These are phyloP conservation scores for Apostasia shenzhenica DNA, from an alignment of 106 monocot genomes.

Conservation along the genomic window DNA sequence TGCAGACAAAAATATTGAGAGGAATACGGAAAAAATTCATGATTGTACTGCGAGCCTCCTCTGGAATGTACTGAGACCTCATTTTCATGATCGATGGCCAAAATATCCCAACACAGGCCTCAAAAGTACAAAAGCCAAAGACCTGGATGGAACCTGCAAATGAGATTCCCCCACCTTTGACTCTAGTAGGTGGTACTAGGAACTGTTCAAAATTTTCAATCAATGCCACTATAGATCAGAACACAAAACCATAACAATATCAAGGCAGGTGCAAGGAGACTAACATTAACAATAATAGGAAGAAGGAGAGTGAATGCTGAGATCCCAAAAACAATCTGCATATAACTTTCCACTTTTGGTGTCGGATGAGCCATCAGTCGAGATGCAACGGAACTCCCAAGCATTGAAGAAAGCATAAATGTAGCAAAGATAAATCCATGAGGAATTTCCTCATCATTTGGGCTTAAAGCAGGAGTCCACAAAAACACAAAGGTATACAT, in stretches of 20 bases:
- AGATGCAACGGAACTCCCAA: slow-evolving; percentile 95
- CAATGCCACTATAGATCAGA: background rate
- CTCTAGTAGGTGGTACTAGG: slow-evolving; percentile 38
- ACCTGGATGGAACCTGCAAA: slow-evolving; percentile 71
- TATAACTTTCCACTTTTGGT: slow-evolving; percentile 90
- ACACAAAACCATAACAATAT: background rate
- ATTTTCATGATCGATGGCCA: slow-evolving; percentile 99
- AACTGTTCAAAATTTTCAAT: slow-evolving; percentile 35
- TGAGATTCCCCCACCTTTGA: slow-evolving; percentile 58
- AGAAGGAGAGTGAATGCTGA: slow-evolving; percentile 78
- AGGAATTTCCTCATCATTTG: slow-evolving; percentile 93
- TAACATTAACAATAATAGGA: slow-evolving; percentile 74
- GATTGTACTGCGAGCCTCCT: slow-evolving; percentile 98
- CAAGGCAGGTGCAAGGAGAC: slow-evolving; percentile 1
- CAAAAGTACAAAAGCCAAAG: slow-evolving; percentile 89
- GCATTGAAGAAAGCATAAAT: slow-evolving; percentile 97
- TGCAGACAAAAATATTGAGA: slow-evolving; percentile 92
- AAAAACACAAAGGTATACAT: slow-evolving; percentile 98
- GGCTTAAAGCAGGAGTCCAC: slow-evolving; percentile 96
- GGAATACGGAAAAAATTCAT: slow-evolving; percentile 99
- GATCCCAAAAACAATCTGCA: slow-evolving; percentile 83
- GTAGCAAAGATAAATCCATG: slow-evolving; percentile 98
- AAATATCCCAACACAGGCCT: slow-evolving; percentile 90
- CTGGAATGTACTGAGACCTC: slow-evolving; percentile 98
- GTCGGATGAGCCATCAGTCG: slow-evolving; percentile 58